These are phyloP conservation scores for Kalmusia sp. DNA, from an alignment of 2,329 filamentous ascomycete species.

Conservation along the genomic window DNA sequence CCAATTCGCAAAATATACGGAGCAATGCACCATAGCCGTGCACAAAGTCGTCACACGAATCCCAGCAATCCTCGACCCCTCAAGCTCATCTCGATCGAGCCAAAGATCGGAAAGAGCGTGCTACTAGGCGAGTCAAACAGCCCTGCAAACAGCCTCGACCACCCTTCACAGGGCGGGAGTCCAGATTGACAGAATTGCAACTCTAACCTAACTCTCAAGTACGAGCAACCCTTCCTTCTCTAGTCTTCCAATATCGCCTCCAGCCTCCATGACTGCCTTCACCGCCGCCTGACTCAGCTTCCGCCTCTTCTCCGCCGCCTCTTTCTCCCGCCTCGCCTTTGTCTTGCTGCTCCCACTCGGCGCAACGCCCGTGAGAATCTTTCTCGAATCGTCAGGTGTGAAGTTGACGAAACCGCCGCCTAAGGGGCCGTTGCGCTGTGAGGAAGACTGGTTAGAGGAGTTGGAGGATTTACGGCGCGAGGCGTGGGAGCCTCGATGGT, in stretches of 20 bases:
- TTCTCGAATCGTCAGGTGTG: constrained; percentile 77
- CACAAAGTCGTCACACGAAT: constrained; percentile 7
- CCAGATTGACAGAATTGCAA: constrained; percentile 1
- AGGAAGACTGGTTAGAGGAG: constrained; percentile 29
- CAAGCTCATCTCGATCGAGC: not conserved
- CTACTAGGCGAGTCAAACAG: constrained; percentile 1
- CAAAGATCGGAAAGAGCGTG: not conserved
- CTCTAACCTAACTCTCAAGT: constrained; percentile 24
- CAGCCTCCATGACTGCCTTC: constrained; percentile 72
- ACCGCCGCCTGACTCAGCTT: constrained; percentile 72
- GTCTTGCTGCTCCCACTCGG: constrained; percentile 93
- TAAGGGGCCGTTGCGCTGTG: constrained; percentile 53
- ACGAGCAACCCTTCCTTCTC: constrained; percentile 50
- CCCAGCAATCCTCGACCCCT: no score
- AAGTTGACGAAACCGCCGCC: constrained; percentile 82
- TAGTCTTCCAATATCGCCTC: constrained; percentile 65
- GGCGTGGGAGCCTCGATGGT: constrained; percentile 11
- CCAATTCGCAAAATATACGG: not conserved
- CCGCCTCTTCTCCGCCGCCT: constrained; percentile 78
- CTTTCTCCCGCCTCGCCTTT: constrained; percentile 88
- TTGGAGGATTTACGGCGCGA: constrained; percentile 30
- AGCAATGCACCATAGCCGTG: not conserved
- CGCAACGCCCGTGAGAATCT: constrained; percentile 88
- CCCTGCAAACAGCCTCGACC: not conserved
- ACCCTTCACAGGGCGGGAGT: not conserved